A percentile compares a stretch with the other conserved stretches of the same genome.
Conservation (phyloP, 2,329 filamentous ascomycete species). For the Hirsutella thompsonii region DNA sequence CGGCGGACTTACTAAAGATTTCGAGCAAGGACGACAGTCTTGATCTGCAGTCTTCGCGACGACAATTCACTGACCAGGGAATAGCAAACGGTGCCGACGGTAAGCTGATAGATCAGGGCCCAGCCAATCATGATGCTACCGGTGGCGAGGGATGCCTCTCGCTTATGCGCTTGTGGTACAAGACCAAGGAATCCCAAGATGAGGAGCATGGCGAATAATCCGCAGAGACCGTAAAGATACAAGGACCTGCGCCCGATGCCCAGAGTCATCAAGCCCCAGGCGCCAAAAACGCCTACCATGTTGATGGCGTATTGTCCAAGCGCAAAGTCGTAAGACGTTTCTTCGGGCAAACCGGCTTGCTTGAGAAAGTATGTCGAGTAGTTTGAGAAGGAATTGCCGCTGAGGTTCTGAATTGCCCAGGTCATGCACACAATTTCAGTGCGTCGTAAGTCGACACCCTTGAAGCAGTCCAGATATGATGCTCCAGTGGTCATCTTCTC, state of each 20-base stretch:
- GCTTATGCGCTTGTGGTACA: conserved; percentile 45
- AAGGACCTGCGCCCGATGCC: conserved; percentile 65
- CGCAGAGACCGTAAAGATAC: conserved; percentile 63
- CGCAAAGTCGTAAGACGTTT: conserved; percentile 44
- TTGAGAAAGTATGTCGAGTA: conserved; percentile 52
- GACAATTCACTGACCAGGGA: conserved; percentile 78
- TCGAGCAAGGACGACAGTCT: conserved; percentile 78
- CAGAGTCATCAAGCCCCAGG: conserved; percentile 67
- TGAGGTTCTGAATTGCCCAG: conserved; percentile 51
- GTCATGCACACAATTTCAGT: conserved; percentile 58
- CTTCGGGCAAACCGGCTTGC: conserved; percentile 41
- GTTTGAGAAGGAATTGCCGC: conserved; percentile 51
- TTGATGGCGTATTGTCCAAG: conserved; percentile 57
- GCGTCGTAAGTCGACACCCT: conserved; percentile 61
- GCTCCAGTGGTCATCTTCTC: conserved; percentile 61
- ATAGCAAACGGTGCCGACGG: conserved; percentile 82
- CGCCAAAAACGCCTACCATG: conserved; percentile 69
- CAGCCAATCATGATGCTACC: conserved; percentile 77
- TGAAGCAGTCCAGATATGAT: conserved; percentile 74
- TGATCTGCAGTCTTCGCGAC: conserved; percentile 73
- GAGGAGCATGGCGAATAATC: conserved; percentile 64
- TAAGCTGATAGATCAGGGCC: conserved; percentile 74
- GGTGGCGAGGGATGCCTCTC: conserved; percentile 57
- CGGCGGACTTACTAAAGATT: conserved; percentile 48
- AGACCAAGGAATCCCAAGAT: conserved; percentile 76